These are phyloP conservation scores for Onygenales sp. DNA, from an alignment of 2,329 filamentous ascomycete species.

Conservation along the genomic window DNA sequence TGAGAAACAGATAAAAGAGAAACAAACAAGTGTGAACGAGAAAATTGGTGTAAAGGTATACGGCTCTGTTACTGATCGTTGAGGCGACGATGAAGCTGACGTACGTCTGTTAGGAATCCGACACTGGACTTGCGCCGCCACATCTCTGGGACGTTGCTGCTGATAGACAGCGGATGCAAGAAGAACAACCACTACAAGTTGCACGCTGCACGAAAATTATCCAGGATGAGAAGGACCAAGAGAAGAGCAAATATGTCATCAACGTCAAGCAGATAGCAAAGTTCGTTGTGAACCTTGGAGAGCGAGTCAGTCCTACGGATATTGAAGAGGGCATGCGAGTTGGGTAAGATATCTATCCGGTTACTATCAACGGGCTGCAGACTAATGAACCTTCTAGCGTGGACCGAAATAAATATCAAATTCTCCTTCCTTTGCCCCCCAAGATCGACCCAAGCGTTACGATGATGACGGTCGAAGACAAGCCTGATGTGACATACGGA, in stretches of 20 bases:
- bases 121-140: slow-evolving; percentile 93
- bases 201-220: slow-evolving; percentile 99
- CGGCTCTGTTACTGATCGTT: not conserved
- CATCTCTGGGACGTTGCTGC: slow-evolving; percentile 98
- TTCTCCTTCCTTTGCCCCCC: slow-evolving; percentile 85
- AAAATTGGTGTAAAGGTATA: slow-evolving; percentile 65
- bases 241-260: slow-evolving; percentile 99
- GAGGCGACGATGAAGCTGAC: not conserved
- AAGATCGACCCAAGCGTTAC: slow-evolving; percentile 99
- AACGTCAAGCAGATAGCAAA: slow-evolving; percentile 99
- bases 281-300: slow-evolving; percentile 95
- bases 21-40: slow-evolving; percentile 95
- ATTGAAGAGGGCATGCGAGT: slow-evolving; percentile 99
- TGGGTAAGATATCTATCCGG: slow-evolving; percentile 43
- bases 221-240: slow-evolving; percentile 84
- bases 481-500: slow-evolving; percentile 97
- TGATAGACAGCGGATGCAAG: slow-evolving; percentile 95
- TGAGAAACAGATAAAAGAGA: slow-evolving; percentile 99
- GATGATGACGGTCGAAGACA: slow-evolving; percentile 99
- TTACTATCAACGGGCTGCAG: not conserved
- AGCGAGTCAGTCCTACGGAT: slow-evolving; percentile 94
- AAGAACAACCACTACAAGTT: slow-evolving; percentile 96
- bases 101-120: slow-evolving; percentile 64
- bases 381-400: slow-evolving; percentile 45
- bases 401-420: slow-evolving; percentile 98